phyloP scores from a whole-genome alignment of 2,329 filamentous ascomycete genomes.

The Aspergillus quadricinctus region DNA sequence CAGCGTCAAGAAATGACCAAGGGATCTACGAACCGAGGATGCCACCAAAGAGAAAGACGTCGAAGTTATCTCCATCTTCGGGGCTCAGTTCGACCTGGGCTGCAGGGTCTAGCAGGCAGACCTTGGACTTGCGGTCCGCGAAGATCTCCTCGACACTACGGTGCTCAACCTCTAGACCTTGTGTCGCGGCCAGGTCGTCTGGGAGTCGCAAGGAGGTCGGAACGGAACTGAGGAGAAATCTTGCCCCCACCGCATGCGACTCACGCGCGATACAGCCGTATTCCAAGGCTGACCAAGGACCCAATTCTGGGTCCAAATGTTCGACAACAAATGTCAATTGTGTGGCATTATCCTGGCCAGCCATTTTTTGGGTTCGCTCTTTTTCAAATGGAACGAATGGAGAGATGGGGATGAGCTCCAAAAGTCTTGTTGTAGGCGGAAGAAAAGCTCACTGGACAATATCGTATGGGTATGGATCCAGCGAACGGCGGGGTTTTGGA shows the following conservation, averaged over 20 bases:
- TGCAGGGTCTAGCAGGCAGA: constrained; percentile 86
- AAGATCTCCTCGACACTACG: constrained; percentile 81
- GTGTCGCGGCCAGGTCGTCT: constrained; percentile 54
- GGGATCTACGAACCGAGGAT: constrained; percentile 68
- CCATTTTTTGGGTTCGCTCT: background rate
- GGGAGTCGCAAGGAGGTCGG: constrained; percentile 61
- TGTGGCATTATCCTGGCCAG: constrained; percentile 18
- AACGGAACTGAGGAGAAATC: constrained; percentile 79
- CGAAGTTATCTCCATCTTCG: constrained; percentile 75
- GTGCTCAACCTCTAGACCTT: constrained; percentile 66
- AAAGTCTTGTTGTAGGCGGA: background rate
- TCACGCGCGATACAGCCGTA: constrained; percentile 84
- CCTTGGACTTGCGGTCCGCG: constrained; percentile 63
- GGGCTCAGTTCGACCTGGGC: constrained; percentile 77
- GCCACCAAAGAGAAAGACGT: constrained; percentile 91
- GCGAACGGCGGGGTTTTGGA: background rate
- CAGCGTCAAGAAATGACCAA: background rate
- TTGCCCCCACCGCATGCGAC: constrained; percentile 60
- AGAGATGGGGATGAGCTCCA: background rate
- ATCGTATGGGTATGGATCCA: background rate
- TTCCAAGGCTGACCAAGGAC: constrained; percentile 89
- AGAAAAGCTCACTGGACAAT: background rate
- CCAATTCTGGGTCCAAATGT: constrained; percentile 91
- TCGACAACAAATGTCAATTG: constrained; percentile 86
- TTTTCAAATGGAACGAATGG: background rate